Conservation (phyloP, 169 alveolate genomes). For the Plasmodium vivax region DNA sequence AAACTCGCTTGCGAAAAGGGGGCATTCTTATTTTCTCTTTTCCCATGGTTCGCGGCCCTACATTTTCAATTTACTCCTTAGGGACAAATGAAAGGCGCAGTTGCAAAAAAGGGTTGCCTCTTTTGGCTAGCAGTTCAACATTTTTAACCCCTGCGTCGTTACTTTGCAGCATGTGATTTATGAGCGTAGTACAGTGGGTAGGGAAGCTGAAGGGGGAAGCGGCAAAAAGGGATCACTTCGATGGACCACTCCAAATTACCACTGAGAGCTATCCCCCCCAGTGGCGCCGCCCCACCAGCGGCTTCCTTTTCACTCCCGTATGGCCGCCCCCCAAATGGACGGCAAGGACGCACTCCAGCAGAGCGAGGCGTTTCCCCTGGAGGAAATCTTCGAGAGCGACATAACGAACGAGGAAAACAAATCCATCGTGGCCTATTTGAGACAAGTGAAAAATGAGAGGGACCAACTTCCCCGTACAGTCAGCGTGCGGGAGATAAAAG, state of each 20-base stretch:
- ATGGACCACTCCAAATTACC: too few species aligned
- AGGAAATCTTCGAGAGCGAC: slow-evolving; percentile 51
- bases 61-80: background rate
- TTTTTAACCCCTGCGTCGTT: background rate
- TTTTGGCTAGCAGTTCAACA: background rate
- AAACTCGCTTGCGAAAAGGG: background rate
- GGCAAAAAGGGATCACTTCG: too few species aligned
- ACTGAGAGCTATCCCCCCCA: background rate
- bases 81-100: background rate
- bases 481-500: background rate
- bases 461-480: slow-evolving; percentile 32
- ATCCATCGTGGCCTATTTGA: slow-evolving; percentile 26
- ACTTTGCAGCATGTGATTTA: background rate
- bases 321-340: slow-evolving; percentile 5
- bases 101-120: background rate
- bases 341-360: slow-evolving; percentile 1
- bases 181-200: background rate
- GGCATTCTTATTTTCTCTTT: background rate
- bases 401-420: slow-evolving; percentile 42
- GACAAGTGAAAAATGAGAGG: slow-evolving; percentile 40
- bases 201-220: background rate
- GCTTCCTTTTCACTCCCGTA: background rate
- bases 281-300: background rate
- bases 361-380: slow-evolving; percentile 43
- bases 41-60: background rate